Evolutionary conservation across 148 eudicot genomes (phyloP).

Genomic region (Vaccinium macrocarpon): DNA sequence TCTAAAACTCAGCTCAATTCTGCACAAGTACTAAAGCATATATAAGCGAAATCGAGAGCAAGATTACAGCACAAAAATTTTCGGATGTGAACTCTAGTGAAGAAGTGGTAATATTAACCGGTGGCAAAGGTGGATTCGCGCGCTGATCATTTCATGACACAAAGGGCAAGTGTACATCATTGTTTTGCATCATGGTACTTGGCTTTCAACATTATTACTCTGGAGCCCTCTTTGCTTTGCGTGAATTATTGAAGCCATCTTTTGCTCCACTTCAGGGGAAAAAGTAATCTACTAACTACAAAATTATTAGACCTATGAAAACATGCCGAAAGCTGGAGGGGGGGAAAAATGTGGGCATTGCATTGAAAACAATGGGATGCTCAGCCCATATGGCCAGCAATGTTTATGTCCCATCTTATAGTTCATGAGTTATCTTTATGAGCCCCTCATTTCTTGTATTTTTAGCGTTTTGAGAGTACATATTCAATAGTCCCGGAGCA

Average conservation of each 20-base stretch:
- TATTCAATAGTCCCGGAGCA: too few relatives aligned
- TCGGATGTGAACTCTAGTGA: too few relatives aligned
- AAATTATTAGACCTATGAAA: not conserved
- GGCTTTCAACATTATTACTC: not conserved
- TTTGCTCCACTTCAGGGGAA: conserved; percentile 3
- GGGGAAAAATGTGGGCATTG: not conserved
- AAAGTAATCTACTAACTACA: not conserved
- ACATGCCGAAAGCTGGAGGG: conserved; percentile 11
- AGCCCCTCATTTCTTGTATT: not conserved
- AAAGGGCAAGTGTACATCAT: not conserved
- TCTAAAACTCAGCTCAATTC: too few relatives aligned
- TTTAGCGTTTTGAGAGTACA: not conserved
- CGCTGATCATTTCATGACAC: not conserved
- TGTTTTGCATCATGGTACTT: not conserved
- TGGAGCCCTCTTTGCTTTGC: not conserved
- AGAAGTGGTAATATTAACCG: too few relatives aligned
- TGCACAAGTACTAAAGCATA: too few relatives aligned
- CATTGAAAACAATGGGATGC: not conserved
- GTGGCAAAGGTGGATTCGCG: not conserved
- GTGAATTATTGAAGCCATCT: not conserved
- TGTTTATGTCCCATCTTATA: not conserved
- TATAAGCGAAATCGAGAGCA: too few relatives aligned
- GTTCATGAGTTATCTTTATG: not conserved
- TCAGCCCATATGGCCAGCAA: not conserved
- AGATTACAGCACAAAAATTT: too few relatives aligned